Evolutionary conservation across 768 basidiomycete genomes (phyloP), one percentile per base, ranked within the genome.

Genomic region (Lactifluus hygrophoroides): DNA sequence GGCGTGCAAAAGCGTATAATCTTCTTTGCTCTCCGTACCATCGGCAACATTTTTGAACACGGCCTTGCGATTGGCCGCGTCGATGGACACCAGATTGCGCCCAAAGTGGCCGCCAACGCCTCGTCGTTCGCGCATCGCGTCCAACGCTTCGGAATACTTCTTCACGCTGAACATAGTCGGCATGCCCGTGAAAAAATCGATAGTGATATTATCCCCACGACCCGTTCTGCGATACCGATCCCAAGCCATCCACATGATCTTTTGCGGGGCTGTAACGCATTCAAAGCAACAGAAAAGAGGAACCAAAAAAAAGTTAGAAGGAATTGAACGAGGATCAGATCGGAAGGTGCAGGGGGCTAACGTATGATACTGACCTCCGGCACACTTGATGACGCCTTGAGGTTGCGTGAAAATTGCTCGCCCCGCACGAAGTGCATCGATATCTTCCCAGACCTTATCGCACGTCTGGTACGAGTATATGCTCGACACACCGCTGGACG

Each of bases 211-310:
- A 49, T 78, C 75, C 16, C 73, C 69, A 19, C 87, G 79, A 3
- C 77, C 76, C 10, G 87, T 86, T 67, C 71, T 76, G 56, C 78
- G 77, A 69, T 79, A 91, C 48, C 84, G 76, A 68, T 94, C 90
- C 89, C 90, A 92, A 46, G 90, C 88, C 88, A 93, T 91, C 91
- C 92, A 95, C 89, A 95, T 93, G 54, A 94, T 88, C 72, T 94
- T 93, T 68, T 92, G 89, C 19, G 89, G 88, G 16, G 86, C 88
- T 89, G 63, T 21, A 42, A 38, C 7, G 35, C 21, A 35, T 30
- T 42, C 60, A 5, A 66, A n/a, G 21, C n/a, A n/a, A n/a, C n/a
- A n/a, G n/a, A n/a, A n/a, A n/a, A n/a, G n/a, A n/a, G n/a, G n/a
- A n/a, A n/a, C n/a, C n/a, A n/a, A n/a, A n/a, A n/a, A n/a, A n/a